phyloP scores from a whole-genome alignment of 768 basidiomycete species.

The Mycena filopes region DNA sequence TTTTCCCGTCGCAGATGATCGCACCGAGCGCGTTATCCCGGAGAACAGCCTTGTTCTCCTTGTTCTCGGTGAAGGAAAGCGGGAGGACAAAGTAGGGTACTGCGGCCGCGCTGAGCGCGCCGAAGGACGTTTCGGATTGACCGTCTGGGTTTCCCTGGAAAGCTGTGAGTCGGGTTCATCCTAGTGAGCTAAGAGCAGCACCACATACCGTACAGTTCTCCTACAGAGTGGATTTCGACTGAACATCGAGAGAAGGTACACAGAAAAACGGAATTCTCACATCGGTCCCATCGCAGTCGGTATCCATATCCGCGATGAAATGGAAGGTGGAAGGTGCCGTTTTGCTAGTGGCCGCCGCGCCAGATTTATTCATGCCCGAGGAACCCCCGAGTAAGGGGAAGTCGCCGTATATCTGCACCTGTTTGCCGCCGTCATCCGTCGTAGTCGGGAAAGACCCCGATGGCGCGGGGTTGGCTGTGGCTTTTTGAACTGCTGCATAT shows the following conservation, averaged over 20 bases:
- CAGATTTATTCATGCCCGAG: no score
- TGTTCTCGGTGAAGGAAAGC: background rate
- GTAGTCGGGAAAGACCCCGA: constrained; percentile 21
- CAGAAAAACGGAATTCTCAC: background rate
- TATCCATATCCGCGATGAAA: constrained; percentile 23
- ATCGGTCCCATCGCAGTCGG: constrained; percentile 15
- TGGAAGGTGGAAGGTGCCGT: no score
- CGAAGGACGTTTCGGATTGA: background rate
- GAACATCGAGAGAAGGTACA: background rate
- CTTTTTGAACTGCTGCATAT: constrained; percentile 30
- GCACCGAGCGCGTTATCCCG: constrained; percentile 10
- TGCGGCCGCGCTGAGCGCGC: background rate
- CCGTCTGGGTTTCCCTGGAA: background rate
- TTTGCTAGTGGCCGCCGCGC: no score
- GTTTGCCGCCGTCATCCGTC: constrained; percentile 3
- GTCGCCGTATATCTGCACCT: constrained; percentile 31
- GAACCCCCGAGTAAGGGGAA: no score
- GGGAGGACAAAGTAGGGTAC: constrained; percentile 14
- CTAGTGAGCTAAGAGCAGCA: no score
- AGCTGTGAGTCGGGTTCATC: no score
- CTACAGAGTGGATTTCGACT: background rate
- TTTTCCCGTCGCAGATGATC: constrained; percentile 12
- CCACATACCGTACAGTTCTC: background rate
- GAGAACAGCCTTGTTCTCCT: background rate
- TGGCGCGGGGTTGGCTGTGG: constrained; percentile 13